These are phyloP conservation scores for Ceratopteris richardii DNA, from an alignment of 75 land plant species.

Conservation along the genomic window DNA sequence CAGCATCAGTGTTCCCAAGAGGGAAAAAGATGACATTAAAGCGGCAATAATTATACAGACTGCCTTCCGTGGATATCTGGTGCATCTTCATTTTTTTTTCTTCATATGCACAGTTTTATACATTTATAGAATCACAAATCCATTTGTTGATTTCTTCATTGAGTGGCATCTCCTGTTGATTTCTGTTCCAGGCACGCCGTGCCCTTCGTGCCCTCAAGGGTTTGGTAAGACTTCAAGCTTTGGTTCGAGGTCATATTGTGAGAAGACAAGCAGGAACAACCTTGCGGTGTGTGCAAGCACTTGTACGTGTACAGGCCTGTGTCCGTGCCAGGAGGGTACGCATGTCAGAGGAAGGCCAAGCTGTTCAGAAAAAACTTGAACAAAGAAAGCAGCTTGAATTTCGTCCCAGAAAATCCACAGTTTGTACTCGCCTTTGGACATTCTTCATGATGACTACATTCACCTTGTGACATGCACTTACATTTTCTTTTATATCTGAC, in stretches of 20 bases:
- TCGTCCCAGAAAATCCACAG: slow-evolving; percentile 36
- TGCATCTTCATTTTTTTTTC: slow-evolving; percentile 7
- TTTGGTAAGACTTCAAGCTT: slow-evolving; percentile 78
- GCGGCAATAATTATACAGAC: slow-evolving; percentile 57
- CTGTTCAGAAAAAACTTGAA: slow-evolving; percentile 22
- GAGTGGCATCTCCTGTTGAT: background rate
- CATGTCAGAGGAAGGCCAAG: slow-evolving; percentile 48
- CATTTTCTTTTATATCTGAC: background rate
- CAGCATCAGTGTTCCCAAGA: no score
- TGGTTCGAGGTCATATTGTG: slow-evolving; percentile 75
- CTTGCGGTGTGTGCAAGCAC: slow-evolving; percentile 80
- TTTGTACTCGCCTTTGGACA: slow-evolving; percentile 6
- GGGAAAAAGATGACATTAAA: slow-evolving; percentile 7
- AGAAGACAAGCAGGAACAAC: slow-evolving; percentile 70
- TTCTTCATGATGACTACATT: no score
- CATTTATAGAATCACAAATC: background rate
- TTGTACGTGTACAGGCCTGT: slow-evolving; percentile 66
- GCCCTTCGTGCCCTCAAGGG: slow-evolving; percentile 82
- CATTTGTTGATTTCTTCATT: background rate
- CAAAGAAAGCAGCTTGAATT: slow-evolving; percentile 26
- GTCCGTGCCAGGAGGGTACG: slow-evolving; percentile 56
- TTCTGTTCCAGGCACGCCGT: slow-evolving; percentile 52
- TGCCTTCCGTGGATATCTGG: slow-evolving; percentile 55
- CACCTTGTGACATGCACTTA: background rate
- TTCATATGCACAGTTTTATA: background rate